These are phyloP conservation scores for Psilocybe subaeruginosa DNA, from an alignment of 768 basidiomycete species.

Conservation along the genomic window DNA sequence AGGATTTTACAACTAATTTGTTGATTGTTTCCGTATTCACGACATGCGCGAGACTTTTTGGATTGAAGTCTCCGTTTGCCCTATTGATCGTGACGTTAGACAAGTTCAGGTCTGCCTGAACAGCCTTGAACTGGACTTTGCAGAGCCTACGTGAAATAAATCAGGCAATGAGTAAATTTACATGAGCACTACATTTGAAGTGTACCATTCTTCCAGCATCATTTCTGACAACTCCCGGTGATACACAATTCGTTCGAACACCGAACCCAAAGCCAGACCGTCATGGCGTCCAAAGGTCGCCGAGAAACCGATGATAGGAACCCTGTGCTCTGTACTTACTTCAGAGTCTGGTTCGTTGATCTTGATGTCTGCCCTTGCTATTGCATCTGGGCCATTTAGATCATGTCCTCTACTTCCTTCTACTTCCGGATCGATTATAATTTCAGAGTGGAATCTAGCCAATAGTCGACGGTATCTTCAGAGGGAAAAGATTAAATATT, in stretches of 20 bases:
- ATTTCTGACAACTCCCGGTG: constrained; percentile 90
- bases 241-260: constrained; percentile 92
- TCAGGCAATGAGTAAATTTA: not conserved
- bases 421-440: constrained; percentile 38
- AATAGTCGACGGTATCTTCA: constrained; percentile 77
- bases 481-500: not conserved
- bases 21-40: constrained; percentile 84
- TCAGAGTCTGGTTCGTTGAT: constrained; percentile 40
- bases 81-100: constrained; percentile 66
- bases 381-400: not conserved
- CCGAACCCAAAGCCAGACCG: constrained; percentile 82
- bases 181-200: constrained; percentile 5
- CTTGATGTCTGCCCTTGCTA: not conserved
- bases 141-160: constrained; percentile 62
- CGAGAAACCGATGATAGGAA: constrained; percentile 92
- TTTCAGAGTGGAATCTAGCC: constrained; percentile 77
- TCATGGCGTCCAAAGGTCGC: constrained; percentile 95
- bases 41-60: constrained; percentile 75
- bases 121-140: constrained; percentile 82
- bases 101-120: constrained; percentile 75
- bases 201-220: constrained; percentile 91
- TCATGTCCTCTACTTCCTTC: not conserved
- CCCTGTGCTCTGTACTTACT: constrained; percentile 44
- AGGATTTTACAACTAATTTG: constrained; percentile 75
- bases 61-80: constrained; percentile 79